Evolutionary conservation across 495 filamentous ascomycete species (phyloP), one percentile per base, ranked within the genome.

Genomic region (Penicillium paxilli): DNA sequence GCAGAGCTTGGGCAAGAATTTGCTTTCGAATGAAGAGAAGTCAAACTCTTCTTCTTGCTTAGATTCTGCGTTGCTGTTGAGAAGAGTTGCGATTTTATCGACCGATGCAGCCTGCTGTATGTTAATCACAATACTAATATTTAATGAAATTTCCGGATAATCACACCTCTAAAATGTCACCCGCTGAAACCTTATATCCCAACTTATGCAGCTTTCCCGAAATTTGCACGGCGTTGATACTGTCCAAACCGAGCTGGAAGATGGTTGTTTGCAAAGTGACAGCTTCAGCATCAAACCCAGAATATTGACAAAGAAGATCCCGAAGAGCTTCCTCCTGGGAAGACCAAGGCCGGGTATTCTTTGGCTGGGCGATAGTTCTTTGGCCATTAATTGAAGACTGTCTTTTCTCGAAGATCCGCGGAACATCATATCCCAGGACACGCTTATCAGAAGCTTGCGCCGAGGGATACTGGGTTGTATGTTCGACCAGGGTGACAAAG

Each of bases 141-240:
- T 76, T 23, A 60, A 82, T 86, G 74, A 19, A 76, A 74, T 42
- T 86, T 4, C 16, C 45, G 0, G 23, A 11, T 2, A 24, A 8
- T 20, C 32, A 25, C 58, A 73, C 72, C 61, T 87, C 81, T 10
- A 96, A 76, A 25, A 96, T 82, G 59, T 94, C 88, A 22, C 81
- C 77, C 1, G 86, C 83, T 4, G 78, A 72, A 10, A 90, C 68
- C 4, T 69, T 64, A 28, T 90, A 78, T 0, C 82, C 83, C 11
- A 68, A 46, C 44, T 70, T 77, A 57, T 82, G 87, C 20, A 95
- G 71, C 41, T 76, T 77, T 1, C 87, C 81, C 1, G 88, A 81
- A 4, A 91, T 73, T 63, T 86, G 89, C 35, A 76, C 71, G 25
- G 66, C 73, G 46, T 68, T 75, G 46, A 77, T 73, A 58, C 74